Base-by-base conservation (phyloP, 2,329 filamentous ascomycete species). In the Hirsutella rhossiliensis region DNA sequence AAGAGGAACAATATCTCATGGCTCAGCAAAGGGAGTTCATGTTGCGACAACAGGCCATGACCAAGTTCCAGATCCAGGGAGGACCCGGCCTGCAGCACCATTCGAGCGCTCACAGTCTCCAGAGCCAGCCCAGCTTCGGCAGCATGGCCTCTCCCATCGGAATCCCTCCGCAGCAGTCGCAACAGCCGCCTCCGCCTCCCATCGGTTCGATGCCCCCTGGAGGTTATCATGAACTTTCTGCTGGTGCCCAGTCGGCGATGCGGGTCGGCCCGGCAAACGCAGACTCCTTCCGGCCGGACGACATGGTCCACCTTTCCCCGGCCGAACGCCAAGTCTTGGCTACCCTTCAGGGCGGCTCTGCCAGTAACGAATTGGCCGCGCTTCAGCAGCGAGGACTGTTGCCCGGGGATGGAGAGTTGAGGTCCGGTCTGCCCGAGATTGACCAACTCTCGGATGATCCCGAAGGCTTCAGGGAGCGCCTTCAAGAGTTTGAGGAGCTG, bases 1-100 rank as follows among this genome's bases (percentile, higher is more conserved):
- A 98, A 62, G 92, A 98, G 63, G 94, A 98, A 58, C 92, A 98
- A 61, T 95, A 92, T 60, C 73, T 94, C 31, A 94, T 97, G 79
- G 92, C 94, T 39, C 83, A 92, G 37, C 92, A 98, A 62, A 87
- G 95, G 53, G 92, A 98, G 60, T 87, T 87, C 53, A 76, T 96
- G 44, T 84, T 88, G 50, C 85, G 88, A 50, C 88, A 94, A 57
- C 88, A 94, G 56, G 74, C 77, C 7, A 80, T 88, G 47, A 73
- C 80, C 42, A 82, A 89, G 59, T 82, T 86, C 59, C 82, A 81
- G 44, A 72, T 84, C 54, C 76, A 54, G 23, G 58, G 41, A 17
- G 41, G 54, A 4, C 57, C 60, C 43, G 58, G 68, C 47, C 73
- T 97, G 9, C 88, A 97, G 55, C 92, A 97, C 58, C 89, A 97